These are phyloP conservation scores for Phyllachora maydis DNA, from an alignment of 2,329 filamentous ascomycete species.

Conservation along the genomic window DNA sequence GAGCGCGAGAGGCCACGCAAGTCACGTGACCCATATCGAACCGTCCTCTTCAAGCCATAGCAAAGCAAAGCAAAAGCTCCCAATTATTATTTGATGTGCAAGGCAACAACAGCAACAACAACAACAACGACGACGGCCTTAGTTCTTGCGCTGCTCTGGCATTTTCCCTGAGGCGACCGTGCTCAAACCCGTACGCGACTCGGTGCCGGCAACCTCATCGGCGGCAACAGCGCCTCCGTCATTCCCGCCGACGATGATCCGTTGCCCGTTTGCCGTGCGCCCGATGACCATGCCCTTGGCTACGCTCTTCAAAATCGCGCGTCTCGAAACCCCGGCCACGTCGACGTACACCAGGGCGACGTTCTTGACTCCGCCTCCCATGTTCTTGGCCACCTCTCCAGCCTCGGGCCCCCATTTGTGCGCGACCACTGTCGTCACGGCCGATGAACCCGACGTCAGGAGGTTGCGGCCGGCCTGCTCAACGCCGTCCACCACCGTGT, in stretches of 20 bases:
- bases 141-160: neutral
- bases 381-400: constrained; percentile 49
- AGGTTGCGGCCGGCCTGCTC: constrained; percentile 70
- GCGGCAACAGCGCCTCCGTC: constrained; percentile 13
- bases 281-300: constrained; percentile 93
- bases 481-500: constrained; percentile 82
- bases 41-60: too few species aligned
- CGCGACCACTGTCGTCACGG: constrained; percentile 72
- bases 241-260: constrained; percentile 51
- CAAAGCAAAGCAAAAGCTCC: too few species aligned
- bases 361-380: constrained; percentile 83
- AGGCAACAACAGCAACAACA: too few species aligned
- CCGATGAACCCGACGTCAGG: constrained; percentile 50
- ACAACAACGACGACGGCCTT: too few species aligned
- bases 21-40: too few species aligned
- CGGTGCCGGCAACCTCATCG: constrained; percentile 3
- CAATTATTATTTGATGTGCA: too few species aligned
- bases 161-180: constrained; percentile 1
- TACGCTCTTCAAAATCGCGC: constrained; percentile 81
- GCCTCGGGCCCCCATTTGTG: constrained; percentile 81
- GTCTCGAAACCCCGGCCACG: constrained; percentile 74
- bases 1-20: too few species aligned
- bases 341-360: constrained; percentile 96
- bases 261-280: constrained; percentile 51
- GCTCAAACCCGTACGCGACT: constrained; percentile 3